Conservation (phyloP, 208 protist species). For the Balamuthia mandrillaris region DNA sequence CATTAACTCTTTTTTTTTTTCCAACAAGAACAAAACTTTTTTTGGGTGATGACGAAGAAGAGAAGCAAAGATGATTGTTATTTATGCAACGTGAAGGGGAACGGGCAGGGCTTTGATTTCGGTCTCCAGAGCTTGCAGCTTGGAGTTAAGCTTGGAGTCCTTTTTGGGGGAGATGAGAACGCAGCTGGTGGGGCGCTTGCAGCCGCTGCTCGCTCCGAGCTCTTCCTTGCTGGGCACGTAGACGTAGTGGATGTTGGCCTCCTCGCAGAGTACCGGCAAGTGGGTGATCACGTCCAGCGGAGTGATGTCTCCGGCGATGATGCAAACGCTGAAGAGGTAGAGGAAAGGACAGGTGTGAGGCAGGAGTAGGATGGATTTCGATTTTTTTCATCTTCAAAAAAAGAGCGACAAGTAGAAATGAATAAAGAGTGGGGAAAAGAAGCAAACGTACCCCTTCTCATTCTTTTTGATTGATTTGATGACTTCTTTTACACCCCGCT, state of each 20-base stretch:
- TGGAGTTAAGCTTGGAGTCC: background rate
- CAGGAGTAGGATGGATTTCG: background rate
- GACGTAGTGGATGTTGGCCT: slow-evolving; percentile 68
- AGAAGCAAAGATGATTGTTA: no score
- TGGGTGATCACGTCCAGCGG: slow-evolving; percentile 82
- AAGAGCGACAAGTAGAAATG: background rate
- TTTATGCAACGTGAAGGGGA: no score
- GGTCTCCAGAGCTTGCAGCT: background rate
- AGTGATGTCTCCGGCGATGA: slow-evolving; percentile 80
- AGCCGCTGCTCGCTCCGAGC: slow-evolving; percentile 66
- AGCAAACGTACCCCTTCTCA: slow-evolving; percentile 43
- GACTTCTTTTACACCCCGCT: slow-evolving; percentile 76
- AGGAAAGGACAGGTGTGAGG: background rate
- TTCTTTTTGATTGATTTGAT: slow-evolving; percentile 71
- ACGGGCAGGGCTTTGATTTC: background rate
- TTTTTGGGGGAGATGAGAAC: slow-evolving; percentile 57
- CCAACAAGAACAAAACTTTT: no score
- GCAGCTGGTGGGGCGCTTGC: slow-evolving; percentile 72
- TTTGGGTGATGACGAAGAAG: no score
- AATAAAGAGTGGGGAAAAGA: background rate
- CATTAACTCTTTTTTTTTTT: no score
- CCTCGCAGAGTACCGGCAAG: slow-evolving; percentile 76
- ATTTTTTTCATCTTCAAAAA: background rate
- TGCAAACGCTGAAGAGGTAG: slow-evolving; percentile 51
- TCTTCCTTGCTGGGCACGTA: slow-evolving; percentile 78